These are phyloP conservation scores for Eucalyptus viminalis DNA, from an alignment of 345 rosid genomes.

Conservation along the genomic window DNA sequence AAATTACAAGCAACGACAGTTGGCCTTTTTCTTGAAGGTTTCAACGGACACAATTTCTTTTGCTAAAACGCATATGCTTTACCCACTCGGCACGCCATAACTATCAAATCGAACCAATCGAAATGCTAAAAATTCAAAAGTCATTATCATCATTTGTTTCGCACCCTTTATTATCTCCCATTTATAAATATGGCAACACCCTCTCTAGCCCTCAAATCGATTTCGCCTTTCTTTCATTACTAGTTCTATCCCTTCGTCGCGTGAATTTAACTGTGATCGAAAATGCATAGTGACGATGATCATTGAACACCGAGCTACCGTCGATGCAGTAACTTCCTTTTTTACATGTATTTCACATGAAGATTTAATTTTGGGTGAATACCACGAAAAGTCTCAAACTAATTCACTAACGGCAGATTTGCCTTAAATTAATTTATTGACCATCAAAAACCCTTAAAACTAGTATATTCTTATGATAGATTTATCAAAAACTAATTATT, in stretches of 20 bases:
- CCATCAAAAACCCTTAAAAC: no score
- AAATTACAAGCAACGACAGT: background rate
- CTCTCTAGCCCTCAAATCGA: background rate
- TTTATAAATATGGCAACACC: background rate
- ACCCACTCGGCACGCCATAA: background rate
- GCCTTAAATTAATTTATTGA: no score
- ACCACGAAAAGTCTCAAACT: no score
- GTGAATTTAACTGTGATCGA: background rate
- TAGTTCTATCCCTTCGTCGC: fast-evolving
- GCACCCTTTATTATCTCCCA: background rate
- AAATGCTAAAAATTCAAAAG: background rate
- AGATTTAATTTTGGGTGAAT: no score
- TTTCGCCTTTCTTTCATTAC: background rate
- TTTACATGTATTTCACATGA: no score
- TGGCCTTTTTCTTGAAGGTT: background rate
- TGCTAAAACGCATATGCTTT: background rate
- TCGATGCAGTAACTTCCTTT: background rate
- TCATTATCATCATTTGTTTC: background rate
- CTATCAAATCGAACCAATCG: background rate
- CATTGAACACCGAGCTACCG: background rate
- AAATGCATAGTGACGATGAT: no score
- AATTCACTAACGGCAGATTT: fast-evolving
- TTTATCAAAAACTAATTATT: no score
- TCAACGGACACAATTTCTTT: background rate
- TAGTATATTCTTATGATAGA: fast-evolving